Evolutionary conservation across 805 yeast genomes (phyloP).

Genomic region (Wickerhamiella brachini): DNA sequence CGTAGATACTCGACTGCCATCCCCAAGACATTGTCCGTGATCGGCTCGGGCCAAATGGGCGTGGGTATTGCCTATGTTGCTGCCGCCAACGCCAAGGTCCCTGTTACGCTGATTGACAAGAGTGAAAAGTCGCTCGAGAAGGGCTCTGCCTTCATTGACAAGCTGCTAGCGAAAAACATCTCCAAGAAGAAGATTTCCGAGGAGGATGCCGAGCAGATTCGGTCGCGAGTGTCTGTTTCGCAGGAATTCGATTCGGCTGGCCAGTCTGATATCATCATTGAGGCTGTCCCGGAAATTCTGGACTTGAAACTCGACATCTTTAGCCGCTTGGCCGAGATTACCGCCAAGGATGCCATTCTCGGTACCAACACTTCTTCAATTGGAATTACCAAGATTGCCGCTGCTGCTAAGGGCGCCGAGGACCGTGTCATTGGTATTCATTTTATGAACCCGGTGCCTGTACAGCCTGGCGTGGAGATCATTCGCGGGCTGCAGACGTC

Average conservation of each 20-base stretch:
- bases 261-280: slow-evolving; percentile 27
- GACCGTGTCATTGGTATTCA: slow-evolving; percentile 30
- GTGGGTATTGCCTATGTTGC: slow-evolving; percentile 32
- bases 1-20: neutral
- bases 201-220: slow-evolving; percentile 21
- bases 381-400: slow-evolving; percentile 31
- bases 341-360: slow-evolving; percentile 22
- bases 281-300: slow-evolving; percentile 32
- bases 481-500: slow-evolving; percentile 30
- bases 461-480: slow-evolving; percentile 31
- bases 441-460: slow-evolving; percentile 35
- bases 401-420: slow-evolving; percentile 30
- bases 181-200: slow-evolving; percentile 24
- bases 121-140: slow-evolving; percentile 22
- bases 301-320: slow-evolving; percentile 26
- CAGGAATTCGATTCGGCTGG: slow-evolving; percentile 19
- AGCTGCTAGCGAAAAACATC: slow-evolving; percentile 27
- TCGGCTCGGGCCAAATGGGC: slow-evolving; percentile 35
- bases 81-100: slow-evolving; percentile 26
- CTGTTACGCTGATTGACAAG: slow-evolving; percentile 26
- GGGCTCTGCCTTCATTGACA: slow-evolving; percentile 25
- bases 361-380: slow-evolving; percentile 33
- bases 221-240: slow-evolving; percentile 18
- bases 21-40: slow-evolving; percentile 19
- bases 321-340: slow-evolving; percentile 17